Base-by-base conservation (phyloP, 352 stramenopile genomes). In the Phytophthora pistaciae region DNA sequence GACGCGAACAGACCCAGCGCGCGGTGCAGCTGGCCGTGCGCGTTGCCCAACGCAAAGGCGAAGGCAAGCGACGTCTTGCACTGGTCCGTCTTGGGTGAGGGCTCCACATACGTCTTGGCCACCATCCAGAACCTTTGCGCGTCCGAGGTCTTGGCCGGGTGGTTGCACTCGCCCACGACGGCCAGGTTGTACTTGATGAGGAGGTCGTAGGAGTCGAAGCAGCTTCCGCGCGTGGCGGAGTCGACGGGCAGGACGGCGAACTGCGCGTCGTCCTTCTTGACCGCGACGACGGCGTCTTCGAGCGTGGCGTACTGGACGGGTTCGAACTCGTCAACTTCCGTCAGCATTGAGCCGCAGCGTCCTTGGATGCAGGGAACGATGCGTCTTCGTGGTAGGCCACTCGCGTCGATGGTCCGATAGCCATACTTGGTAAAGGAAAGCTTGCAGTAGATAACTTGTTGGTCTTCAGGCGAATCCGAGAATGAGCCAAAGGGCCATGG, bases 241-340 rank as follows among this genome's bases (percentile, higher is more conserved):
- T 99, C 97, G 49, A 99, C 95, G 3, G 97, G 96, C 6, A 99
- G 56, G 25, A 98, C 89, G 6, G 91, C 96, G 80, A 98, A 99
- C 68, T 98, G 91, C 36, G 80, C 94, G 71, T 99, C 92, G 25
- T 91, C 88, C 49, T 83, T 78, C 46, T 87, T 77, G 1, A 93
- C 83, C 4, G 86, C 84, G 38, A 70, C 60, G 68, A 92, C 84
- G 16, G 77, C 80, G n/a, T 77, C 80, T 53, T 90, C 80, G 18
- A 93, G 62, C 57, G 65, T 56, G 0, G 52, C 33, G 57, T 63
- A 77, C 9, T 18, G 20, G 38, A 77, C 29, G 18, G 60, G 31
- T 25, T 77, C 62, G 55, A 29, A 42, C 13, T 71, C 46, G 42
- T 64, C n/a, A 11, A 63, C 60, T 48, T 27, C 31, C 44, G n/a